These are phyloP conservation scores for Vitis amurensis DNA, from an alignment of 164 flowering plant species.

Conservation along the genomic window DNA sequence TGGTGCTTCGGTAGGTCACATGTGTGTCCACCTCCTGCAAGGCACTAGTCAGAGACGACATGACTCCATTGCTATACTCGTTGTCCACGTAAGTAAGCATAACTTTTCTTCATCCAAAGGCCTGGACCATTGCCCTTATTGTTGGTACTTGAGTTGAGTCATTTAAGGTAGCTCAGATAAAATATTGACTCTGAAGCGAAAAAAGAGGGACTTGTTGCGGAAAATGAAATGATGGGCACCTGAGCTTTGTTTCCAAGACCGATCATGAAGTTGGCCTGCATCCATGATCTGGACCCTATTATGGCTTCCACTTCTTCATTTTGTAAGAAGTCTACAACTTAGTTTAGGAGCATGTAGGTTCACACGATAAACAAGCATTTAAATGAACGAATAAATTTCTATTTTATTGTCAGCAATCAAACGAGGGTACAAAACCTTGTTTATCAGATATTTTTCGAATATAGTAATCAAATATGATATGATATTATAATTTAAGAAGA, in stretches of 20 bases:
- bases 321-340: conserved; percentile 8
- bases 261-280: conserved; percentile 14
- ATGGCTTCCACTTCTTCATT: conserved; percentile 15
- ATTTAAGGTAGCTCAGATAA: not conserved
- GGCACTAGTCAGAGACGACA: not conserved
- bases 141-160: not conserved
- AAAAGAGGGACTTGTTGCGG: not conserved
- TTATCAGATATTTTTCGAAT: too few relatives aligned
- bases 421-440: too few relatives aligned
- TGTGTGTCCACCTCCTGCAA: not conserved
- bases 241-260: conserved; percentile 12
- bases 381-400: too few relatives aligned
- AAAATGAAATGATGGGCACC: conserved; percentile 18
- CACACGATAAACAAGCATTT: too few relatives aligned
- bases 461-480: too few relatives aligned
- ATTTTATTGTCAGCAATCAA: too few relatives aligned
- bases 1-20: not conserved
- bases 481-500: too few relatives aligned
- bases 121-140: not conserved
- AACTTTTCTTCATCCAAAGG: not conserved
- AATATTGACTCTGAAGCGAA: not conserved
- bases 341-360: too few relatives aligned
- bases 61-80: not conserved
- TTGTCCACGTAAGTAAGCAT: not conserved
- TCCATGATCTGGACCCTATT: conserved; percentile 13